Evolutionary conservation across 2,329 filamentous ascomycete genomes (phyloP), one percentile per base, ranked within the genome.

Genomic region (Neocucurbitaria cava): DNA sequence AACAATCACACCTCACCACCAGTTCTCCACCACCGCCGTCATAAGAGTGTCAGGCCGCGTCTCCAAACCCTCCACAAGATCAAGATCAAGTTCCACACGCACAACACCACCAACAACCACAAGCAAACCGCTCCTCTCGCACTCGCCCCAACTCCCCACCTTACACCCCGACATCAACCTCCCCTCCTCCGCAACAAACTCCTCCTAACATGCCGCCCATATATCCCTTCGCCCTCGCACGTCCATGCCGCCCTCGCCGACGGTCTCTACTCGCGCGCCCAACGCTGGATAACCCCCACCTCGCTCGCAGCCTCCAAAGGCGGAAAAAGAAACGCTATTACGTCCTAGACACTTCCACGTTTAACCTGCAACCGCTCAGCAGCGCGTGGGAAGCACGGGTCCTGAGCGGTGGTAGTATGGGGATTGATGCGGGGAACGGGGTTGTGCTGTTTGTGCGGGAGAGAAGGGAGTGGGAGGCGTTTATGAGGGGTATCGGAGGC

Each of bases 151-250:
- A 49, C 52, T 68, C 15, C 59, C 58, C 23, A 61, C 63, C 0
- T 58, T 58, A 28, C 65, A 67, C 46, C 62, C 65, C 41, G 64
- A 66, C 58, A 67, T 68, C 52, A 62, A 65, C 58, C 52, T 68
- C 33, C 58, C 62, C 9, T 55, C 67, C 64, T 68, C 45, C 65
- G 65, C 48, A 66, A 66, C 61, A 68, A 68, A 33, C 55, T 68
- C 10, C 59, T 68, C 20, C 61, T 68, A 28, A 59, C 62, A 31
- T 68, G 64, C 52, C 65, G 65, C 6, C 49, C 54, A 36, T 68
- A 66, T 54, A 49, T 66, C 11, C 52, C 62, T 3, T 54, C 53
- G 5, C n/a, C n/a, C n/a, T 23, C 48, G 3, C 52, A 67, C 1
- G 58, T 68, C 21, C 59, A 62, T 40, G 59, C 61, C 42, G 65